phyloP scores from a whole-genome alignment of 352 stramenopile genomes.

The Globisporangium spiculum region DNA sequence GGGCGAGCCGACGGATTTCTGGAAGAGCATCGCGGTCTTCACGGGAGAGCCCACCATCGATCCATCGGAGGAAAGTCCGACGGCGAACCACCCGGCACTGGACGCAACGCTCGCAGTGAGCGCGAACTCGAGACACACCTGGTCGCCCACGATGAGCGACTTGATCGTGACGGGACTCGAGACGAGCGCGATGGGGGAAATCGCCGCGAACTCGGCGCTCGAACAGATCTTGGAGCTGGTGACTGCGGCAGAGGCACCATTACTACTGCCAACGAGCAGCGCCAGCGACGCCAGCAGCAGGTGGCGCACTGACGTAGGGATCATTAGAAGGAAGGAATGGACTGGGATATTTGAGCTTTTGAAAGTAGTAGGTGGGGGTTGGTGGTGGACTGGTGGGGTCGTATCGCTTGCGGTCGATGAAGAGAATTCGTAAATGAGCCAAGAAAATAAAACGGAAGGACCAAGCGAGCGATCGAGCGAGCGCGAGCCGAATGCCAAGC shows the following conservation, averaged over 20 bases:
- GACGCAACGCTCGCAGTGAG: conserved; percentile 35
- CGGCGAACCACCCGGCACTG: conserved; percentile 52
- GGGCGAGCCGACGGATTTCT: conserved; percentile 31
- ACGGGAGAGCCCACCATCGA: conserved; percentile 68
- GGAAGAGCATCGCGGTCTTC: conserved; percentile 73
- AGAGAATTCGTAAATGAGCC: no score
- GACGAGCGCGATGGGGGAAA: conserved; percentile 43
- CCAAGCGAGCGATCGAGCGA: no score
- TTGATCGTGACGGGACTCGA: conserved; percentile 58
- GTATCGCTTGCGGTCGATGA: no score
- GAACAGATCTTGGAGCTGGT: conserved; percentile 41
- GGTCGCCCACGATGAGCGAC: conserved; percentile 43
- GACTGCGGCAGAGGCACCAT: background rate
- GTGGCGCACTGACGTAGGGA: background rate
- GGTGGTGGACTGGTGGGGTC: no score
- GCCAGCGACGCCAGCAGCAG: background rate
- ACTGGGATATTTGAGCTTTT: no score
- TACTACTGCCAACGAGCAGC: background rate
- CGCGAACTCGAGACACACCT: conserved; percentile 67
- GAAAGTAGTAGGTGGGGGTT: no score
- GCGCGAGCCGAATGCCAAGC: no score
- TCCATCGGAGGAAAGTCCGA: conserved; percentile 37
- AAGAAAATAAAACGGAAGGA: no score
- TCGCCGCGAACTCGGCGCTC: conserved; percentile 48
- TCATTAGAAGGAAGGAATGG: no score